A percentile compares a stretch with the other conserved stretches of the same genome.
Conservation (phyloP, 2,329 filamentous ascomycete species). For the Septoria linicola region DNA sequence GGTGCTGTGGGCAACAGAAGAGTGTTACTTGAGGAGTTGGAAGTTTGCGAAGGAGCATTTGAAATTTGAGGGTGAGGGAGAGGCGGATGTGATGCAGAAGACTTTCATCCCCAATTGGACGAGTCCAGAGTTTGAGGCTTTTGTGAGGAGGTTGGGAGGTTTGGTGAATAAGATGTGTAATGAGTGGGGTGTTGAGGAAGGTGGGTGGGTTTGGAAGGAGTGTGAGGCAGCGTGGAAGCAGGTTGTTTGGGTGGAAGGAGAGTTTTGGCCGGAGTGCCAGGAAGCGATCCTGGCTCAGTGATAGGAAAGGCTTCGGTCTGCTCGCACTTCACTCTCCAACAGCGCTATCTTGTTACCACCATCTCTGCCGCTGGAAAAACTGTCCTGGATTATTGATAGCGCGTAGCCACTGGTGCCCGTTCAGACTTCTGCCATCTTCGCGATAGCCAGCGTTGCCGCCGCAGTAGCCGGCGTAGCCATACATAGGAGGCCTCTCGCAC, state of each 20-base stretch:
- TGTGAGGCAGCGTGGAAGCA: constrained; percentile 51
- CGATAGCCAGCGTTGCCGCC: no score
- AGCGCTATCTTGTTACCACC: background rate
- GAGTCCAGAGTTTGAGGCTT: constrained; percentile 48
- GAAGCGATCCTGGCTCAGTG: no score
- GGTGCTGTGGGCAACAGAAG: constrained; percentile 73
- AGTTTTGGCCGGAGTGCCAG: constrained; percentile 47
- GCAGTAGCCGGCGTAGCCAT: no score
- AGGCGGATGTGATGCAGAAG: constrained; percentile 49
- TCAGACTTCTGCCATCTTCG: no score
- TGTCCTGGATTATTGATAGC: no score
- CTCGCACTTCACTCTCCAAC: no score
- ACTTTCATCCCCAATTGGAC: constrained; percentile 54
- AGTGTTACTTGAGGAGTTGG: constrained; percentile 52
- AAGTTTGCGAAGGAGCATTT: constrained; percentile 40
- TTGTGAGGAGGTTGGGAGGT: constrained; percentile 47
- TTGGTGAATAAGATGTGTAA: constrained; percentile 46
- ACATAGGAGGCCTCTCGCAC: no score
- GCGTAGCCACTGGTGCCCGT: no score
- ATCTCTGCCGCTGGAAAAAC: no score
- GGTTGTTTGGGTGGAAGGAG: constrained; percentile 49
- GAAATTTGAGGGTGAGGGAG: constrained; percentile 23
- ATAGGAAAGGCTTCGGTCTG: no score
- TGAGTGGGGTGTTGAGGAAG: constrained; percentile 42
- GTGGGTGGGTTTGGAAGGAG: constrained; percentile 48